Base-by-base conservation (phyloP, 140 eudicot genomes). In the Erigeron philadelphicus region DNA sequence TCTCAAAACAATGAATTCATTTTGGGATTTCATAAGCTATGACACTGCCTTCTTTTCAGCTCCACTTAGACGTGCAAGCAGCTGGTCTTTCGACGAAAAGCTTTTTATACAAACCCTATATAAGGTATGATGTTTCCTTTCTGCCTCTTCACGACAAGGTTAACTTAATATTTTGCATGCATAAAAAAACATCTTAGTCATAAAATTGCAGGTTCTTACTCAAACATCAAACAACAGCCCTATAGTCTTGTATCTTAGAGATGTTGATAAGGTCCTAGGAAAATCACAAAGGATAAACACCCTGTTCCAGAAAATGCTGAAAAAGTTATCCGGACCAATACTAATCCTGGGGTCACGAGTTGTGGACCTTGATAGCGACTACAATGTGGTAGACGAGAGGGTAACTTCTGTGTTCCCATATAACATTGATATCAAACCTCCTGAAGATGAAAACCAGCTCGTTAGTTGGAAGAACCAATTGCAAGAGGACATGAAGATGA, bases 401-500 rank as follows among this genome's bases (percentile, higher is more conserved):
- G 82, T 92, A 62, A 73, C 82, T 68, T 81, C 87, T 21, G 80
- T 88, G 65, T 88, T 92, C 53, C 89, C 96, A 4, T 92, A 92
- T 74, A 92, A 81, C 59, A 84, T 92, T 50, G 96, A 86, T 65
- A 88, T 92, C 48, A 84, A 77, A 75, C 93, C 96, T 31, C 98
- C 98, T 0, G 95, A 86, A 73, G 95, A 92, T 19, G 95, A 82
- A 79, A 80, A 80, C 50, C 88, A 78, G 55, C 84, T 88, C 49
- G 93, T 84, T 11, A 88, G 80, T 71, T 88, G 98, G 98, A 88
- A 86, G 74, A 74, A 85, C 68, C 96, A 82, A 72, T 82, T 92
- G 72, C 95, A 88, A 83, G 90, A 92, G 73, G 98, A 88, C 75
- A 92, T 92, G 98, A 88, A 83, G 82, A 88, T 86, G 98, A 92